Evolutionary conservation across 257 asterid species (phyloP), one percentile per base, ranked within the genome.

Genomic region (Asclepias syriaca): DNA sequence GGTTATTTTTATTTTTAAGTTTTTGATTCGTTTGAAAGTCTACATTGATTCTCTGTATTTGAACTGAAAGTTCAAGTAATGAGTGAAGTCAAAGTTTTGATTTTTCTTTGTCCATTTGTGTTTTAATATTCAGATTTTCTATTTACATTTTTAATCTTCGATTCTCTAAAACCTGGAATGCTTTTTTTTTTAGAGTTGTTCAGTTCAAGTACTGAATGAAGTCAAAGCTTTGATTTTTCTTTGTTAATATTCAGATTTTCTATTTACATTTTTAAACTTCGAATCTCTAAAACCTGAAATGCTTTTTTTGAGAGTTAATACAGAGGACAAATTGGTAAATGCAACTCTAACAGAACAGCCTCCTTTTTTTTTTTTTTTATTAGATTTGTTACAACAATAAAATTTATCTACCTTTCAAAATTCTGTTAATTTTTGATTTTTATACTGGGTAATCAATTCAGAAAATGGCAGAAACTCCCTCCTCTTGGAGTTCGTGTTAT

Each of bases 191-290:
- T 24, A 24, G 27, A 32, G 49, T n/a, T 63, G 27, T 24, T 24
- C 27, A 24, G 27, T 24, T 24, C 27, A 24, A 24, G 27, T 24
- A 24, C 27, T 24, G 0, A 24, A 24, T 24, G 27, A 34, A 34
- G 56, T 73, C 65, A 40, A 73, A 53, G 66, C 54, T 43, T 21
- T 8, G 5, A 57, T 18, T 22, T 53, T 63, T 74, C 4, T 37
- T 32, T 63, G 70, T 65, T 24, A 24, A 24, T 24, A 24, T 24
- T 24, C 27, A 24, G 27, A 24, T 24, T 24, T 24, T 24, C 24
- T 48, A 21, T 22, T 5, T 18, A 14, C n/a, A 9, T 46, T 8
- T 6, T 46, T 32, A 32, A 2, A 0, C 37, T 32, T 32, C 0
- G 37, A 32, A 32, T 32, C 37, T 32, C 37, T 32, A 3, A 32